A percentile compares a stretch with the other conserved stretches of the same genome.
phyloP scores from a whole-genome alignment of 2,329 filamentous ascomycete species.

The Metarhizium humberi region DNA sequence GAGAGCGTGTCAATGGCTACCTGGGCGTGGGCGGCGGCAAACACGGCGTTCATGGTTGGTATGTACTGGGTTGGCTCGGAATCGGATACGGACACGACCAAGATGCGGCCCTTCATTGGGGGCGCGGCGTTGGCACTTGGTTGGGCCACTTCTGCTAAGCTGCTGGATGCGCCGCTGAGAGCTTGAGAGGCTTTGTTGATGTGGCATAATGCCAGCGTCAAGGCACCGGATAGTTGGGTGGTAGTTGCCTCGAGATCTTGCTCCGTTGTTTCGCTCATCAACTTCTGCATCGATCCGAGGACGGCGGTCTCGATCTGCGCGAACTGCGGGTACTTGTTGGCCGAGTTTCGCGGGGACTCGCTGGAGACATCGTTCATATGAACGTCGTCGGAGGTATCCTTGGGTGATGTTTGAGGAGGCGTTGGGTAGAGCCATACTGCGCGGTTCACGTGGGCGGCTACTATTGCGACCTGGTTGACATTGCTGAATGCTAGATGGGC shows the following conservation, averaged over 20 bases:
- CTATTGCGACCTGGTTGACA: constrained; percentile 82
- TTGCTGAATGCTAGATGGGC: constrained; percentile 92
- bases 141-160: constrained; percentile 26
- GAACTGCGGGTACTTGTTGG: constrained; percentile 93
- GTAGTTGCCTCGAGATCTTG: constrained; percentile 62
- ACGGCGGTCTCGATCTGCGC: constrained; percentile 77
- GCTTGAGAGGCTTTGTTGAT: constrained; percentile 74
- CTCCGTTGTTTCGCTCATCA: constrained; percentile 61
- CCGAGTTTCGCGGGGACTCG: constrained; percentile 31
- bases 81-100: constrained; percentile 83
- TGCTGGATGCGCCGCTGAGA: constrained; percentile 46
- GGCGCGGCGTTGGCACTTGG: constrained; percentile 20
- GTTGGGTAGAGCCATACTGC: constrained; percentile 84
- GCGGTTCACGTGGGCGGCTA: constrained; percentile 80
- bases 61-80: constrained; percentile 87
- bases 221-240: constrained; percentile 81
- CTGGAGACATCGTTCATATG: constrained; percentile 44
- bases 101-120: constrained; percentile 52
- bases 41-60: constrained; percentile 96
- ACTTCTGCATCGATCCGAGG: constrained; percentile 59
- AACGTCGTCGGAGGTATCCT: constrained; percentile 39
- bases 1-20: constrained; percentile 92
- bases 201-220: constrained; percentile 81
- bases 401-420: constrained; percentile 19
- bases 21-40: constrained; percentile 79